These are phyloP conservation scores for Candida morakotiae DNA, from an alignment of 805 yeast species.

Conservation along the genomic window DNA sequence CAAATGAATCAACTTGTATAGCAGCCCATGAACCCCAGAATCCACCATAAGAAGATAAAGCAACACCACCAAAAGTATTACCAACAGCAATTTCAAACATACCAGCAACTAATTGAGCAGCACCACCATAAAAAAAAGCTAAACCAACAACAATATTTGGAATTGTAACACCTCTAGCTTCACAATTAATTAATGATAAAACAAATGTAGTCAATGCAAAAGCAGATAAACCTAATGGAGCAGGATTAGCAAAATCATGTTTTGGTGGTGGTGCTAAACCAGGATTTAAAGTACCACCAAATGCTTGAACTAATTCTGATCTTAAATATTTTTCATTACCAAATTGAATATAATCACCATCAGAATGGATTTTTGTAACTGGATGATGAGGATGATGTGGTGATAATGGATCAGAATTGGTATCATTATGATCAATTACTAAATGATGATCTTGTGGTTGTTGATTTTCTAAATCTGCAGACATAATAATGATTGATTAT, in stretches of 20 bases:
- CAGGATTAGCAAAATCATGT: conserved; percentile 59
- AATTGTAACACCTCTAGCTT: conserved; percentile 63
- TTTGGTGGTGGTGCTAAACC: conserved; percentile 46
- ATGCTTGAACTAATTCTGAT: conserved; percentile 58
- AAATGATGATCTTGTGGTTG: conserved; percentile 26
- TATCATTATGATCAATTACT: conserved; percentile 13
- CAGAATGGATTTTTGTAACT: conserved; percentile 33
- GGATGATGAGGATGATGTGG: conserved; percentile 9
- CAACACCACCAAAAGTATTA: conserved; percentile 72
- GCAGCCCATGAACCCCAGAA: conserved; percentile 78
- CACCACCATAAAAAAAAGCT: conserved; percentile 71
- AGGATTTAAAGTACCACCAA: conserved; percentile 82
- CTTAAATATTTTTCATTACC: conserved; percentile 69
- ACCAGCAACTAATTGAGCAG: conserved; percentile 68
- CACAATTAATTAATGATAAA: conserved; percentile 57
- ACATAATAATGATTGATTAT: too few relatives aligned
- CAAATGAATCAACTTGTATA: conserved; percentile 38
- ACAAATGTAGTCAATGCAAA: conserved; percentile 69
- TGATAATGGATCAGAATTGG: conserved; percentile 4
- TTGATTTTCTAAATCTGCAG: conserved; percentile 36
- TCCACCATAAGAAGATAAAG: conserved; percentile 59
- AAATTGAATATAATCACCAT: conserved; percentile 62
- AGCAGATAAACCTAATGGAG: conserved; percentile 69
- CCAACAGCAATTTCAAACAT: conserved; percentile 74
- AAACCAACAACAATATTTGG: conserved; percentile 61